These are phyloP conservation scores for Selaginella tamariscina DNA, from an alignment of 75 land plant genomes.

Conservation along the genomic window DNA sequence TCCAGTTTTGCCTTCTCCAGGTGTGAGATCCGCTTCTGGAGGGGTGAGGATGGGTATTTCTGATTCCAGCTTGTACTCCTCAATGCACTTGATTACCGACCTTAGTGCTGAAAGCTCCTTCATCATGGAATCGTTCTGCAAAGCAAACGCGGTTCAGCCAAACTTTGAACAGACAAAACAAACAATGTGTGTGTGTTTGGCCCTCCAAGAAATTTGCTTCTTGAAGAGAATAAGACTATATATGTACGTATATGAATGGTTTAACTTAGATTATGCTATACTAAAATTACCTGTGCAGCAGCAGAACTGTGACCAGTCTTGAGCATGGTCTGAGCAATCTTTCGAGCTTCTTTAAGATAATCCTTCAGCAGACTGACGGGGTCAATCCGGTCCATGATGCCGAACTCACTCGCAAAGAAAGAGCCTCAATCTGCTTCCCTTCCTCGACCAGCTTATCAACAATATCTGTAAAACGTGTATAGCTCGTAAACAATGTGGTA, in stretches of 20 bases:
- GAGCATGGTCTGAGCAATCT: conserved; percentile 26
- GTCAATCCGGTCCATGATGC: conserved; percentile 45
- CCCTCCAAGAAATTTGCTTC: too few species aligned
- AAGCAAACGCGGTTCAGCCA: not conserved
- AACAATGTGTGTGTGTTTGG: too few species aligned
- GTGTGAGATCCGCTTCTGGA: conserved; percentile 35
- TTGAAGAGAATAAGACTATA: not conserved
- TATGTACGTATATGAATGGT: too few species aligned
- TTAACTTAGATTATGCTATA: too few species aligned
- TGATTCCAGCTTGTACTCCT: conserved; percentile 40
- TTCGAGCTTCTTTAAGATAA: conserved; percentile 58
- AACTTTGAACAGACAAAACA: too few species aligned
- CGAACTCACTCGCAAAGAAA: conserved; percentile 40
- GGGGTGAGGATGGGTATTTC: conserved; percentile 39
- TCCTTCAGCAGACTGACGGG: conserved; percentile 59
- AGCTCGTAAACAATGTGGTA: not conserved
- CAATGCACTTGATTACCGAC: conserved; percentile 32
- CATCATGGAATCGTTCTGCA: conserved; percentile 26
- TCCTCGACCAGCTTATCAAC: conserved; percentile 31
- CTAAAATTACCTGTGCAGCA: conserved; percentile 32
- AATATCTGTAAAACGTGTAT: conserved; percentile 22
- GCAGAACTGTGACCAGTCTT: conserved; percentile 51
- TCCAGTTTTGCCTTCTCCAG: conserved; percentile 38
- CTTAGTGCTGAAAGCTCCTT: conserved; percentile 37
- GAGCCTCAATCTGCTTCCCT: conserved; percentile 35